These are phyloP conservation scores for Aspergillus hortae DNA, from an alignment of 2,329 filamentous ascomycete species.

Conservation along the genomic window DNA sequence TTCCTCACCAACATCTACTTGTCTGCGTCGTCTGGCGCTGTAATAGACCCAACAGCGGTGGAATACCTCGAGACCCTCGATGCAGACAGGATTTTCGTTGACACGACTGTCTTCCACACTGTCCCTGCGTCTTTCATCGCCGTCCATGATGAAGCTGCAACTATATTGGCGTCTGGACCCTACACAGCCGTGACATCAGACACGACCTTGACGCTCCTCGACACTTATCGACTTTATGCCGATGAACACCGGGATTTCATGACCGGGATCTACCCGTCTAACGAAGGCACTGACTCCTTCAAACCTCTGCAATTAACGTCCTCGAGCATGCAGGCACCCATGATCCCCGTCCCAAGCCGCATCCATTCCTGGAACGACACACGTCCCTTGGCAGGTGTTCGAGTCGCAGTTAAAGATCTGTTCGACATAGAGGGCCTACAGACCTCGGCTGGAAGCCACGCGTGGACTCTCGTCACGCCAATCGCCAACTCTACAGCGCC, in stretches of 20 bases:
- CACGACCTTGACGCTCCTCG: neutral
- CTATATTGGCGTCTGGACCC: slow-evolving; percentile 4
- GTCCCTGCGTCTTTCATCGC: neutral
- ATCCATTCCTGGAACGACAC: slow-evolving; percentile 25
- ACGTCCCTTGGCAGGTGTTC: slow-evolving; percentile 30
- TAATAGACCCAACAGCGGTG: neutral
- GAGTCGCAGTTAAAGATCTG: slow-evolving; percentile 36
- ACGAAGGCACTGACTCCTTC: slow-evolving; percentile 7
- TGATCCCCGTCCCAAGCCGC: slow-evolving; percentile 11
- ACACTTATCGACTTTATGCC: slow-evolving; percentile 11
- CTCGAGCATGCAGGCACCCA: slow-evolving; percentile 1
- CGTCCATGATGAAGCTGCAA: neutral
- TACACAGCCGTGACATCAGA: slow-evolving; percentile 6
- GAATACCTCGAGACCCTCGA: neutral
- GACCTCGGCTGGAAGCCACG: slow-evolving; percentile 31
- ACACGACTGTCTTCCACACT: neutral
- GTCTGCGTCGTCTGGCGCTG: neutral
- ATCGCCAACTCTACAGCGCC: slow-evolving; percentile 27
- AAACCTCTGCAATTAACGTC: neutral
- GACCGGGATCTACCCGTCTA: slow-evolving; percentile 5
- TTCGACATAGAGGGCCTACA: slow-evolving; percentile 34
- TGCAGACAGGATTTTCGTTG: neutral
- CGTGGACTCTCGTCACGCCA: slow-evolving; percentile 23
- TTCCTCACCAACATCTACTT: slow-evolving; percentile 12
- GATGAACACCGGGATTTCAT: slow-evolving; percentile 12